Percentiles rank a stretch among this genome's conserved stretches.
Evolutionary conservation across 208 protist genomes (phyloP).

Genomic region (Endotrypanum monterogeii): DNA sequence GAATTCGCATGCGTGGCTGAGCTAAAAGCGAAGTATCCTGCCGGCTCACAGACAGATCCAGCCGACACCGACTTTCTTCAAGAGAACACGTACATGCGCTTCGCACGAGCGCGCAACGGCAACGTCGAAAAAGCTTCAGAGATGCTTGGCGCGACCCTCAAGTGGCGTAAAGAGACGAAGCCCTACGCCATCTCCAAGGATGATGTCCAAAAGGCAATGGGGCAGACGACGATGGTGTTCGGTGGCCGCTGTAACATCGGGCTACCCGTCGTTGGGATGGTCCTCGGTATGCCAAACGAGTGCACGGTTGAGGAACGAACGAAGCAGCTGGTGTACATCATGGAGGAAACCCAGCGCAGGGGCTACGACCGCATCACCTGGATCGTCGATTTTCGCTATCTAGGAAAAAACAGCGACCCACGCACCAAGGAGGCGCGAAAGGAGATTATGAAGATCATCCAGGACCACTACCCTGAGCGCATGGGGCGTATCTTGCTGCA

Average conservation of each 20-base stretch:
- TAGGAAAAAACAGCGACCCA: constrained; percentile 57
- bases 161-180: constrained; percentile 55
- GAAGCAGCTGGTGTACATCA: constrained; percentile 63
- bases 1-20: constrained; percentile 46
- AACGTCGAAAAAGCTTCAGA: constrained; percentile 42
- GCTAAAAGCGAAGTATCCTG: constrained; percentile 41
- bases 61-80: constrained; percentile 52
- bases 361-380: constrained; percentile 69
- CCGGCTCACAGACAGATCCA: constrained; percentile 21
- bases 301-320: constrained; percentile 51
- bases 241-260: constrained; percentile 44
- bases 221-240: constrained; percentile 41
- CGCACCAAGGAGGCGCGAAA: constrained; percentile 47
- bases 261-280: constrained; percentile 60
- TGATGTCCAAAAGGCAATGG: constrained; percentile 44
- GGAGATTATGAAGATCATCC: constrained; percentile 62
- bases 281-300: constrained; percentile 49
- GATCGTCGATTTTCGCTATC: constrained; percentile 67
- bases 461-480: constrained; percentile 76
- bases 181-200: constrained; percentile 49
- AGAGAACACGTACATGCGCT: constrained; percentile 65
- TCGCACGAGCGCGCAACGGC: constrained; percentile 50
- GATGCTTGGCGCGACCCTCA: constrained; percentile 46
- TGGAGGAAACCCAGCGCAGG: constrained; percentile 59
- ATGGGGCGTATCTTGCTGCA: constrained; percentile 54